Conservation (phyloP, 2,329 filamentous ascomycete species). For the Beauveria bassiana region DNA sequence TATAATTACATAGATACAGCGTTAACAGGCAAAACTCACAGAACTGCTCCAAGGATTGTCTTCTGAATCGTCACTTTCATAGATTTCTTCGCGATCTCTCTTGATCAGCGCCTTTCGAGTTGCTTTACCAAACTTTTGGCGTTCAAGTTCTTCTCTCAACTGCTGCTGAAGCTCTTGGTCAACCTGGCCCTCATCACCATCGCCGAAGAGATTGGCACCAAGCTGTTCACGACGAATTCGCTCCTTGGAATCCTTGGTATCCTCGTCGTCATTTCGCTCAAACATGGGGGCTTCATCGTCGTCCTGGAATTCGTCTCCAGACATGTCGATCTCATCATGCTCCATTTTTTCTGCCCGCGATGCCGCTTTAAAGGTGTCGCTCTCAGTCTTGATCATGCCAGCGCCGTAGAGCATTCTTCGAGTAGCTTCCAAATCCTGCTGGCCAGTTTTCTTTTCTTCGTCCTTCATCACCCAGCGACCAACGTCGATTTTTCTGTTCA, state of each 20-base stretch:
- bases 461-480: slow-evolving; percentile 75
- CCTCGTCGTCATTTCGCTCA: slow-evolving; percentile 75
- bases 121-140: slow-evolving; percentile 65
- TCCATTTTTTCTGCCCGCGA: slow-evolving; percentile 59
- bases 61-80: slow-evolving; percentile 60
- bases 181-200: slow-evolving; percentile 61
- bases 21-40: slow-evolving; percentile 18
- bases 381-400: slow-evolving; percentile 60
- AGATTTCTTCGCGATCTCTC: slow-evolving; percentile 79
- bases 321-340: slow-evolving; percentile 61
- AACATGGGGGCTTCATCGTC: slow-evolving; percentile 74
- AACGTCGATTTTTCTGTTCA: slow-evolving; percentile 69
- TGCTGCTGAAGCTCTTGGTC: slow-evolving; percentile 67
- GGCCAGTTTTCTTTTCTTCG: slow-evolving; percentile 47
- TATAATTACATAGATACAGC: not conserved
- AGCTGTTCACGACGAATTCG: slow-evolving; percentile 73
- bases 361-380: slow-evolving; percentile 52
- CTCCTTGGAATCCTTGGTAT: slow-evolving; percentile 62
- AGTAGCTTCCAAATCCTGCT: slow-evolving; percentile 55
- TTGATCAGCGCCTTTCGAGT: slow-evolving; percentile 76
- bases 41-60: slow-evolving; percentile 34
- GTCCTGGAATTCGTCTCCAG: slow-evolving; percentile 73
- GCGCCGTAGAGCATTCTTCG: slow-evolving; percentile 42
- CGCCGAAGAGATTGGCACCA: slow-evolving; percentile 76
- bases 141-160: slow-evolving; percentile 58